These are phyloP conservation scores for Aspergillus coremiiformis DNA, from an alignment of 495 filamentous ascomycete species.

Conservation along the genomic window DNA sequence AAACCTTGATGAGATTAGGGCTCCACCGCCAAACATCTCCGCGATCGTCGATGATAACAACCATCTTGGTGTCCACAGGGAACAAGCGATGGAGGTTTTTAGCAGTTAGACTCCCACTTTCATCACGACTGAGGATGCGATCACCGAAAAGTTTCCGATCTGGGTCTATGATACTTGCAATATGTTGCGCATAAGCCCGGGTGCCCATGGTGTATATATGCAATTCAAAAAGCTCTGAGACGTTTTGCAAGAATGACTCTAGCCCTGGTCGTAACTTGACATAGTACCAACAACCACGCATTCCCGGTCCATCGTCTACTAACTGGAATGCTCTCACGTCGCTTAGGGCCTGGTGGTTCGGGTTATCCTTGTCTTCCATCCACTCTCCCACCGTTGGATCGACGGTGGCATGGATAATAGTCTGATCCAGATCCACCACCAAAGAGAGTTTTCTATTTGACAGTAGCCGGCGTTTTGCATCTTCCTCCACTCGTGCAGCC, in stretches of 20 bases:
- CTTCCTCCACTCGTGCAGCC: conserved; percentile 73
- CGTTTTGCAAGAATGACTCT: conserved; percentile 68
- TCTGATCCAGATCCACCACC: conserved; percentile 96
- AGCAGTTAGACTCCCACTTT: conserved; percentile 83
- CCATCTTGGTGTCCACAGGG: conserved; percentile 97
- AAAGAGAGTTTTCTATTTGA: conserved; percentile 74
- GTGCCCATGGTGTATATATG: conserved; percentile 99
- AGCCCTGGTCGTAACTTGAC: conserved; percentile 96
- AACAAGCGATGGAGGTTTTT: conserved; percentile 91
- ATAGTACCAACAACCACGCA: conserved; percentile 83
- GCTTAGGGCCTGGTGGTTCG: conserved; percentile 85
- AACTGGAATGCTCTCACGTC: conserved; percentile 84
- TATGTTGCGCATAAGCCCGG: conserved; percentile 82
- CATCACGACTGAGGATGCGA: conserved; percentile 89
- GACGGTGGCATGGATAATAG: conserved; percentile 96
- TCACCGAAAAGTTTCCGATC: conserved; percentile 85
- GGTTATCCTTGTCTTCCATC: conserved; percentile 79
- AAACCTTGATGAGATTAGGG: conserved; percentile 88
- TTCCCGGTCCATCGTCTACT: conserved; percentile 69
- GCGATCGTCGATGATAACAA: conserved; percentile 95
- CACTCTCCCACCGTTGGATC: conserved; percentile 95
- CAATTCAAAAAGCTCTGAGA: conserved; percentile 80
- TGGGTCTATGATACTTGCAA: conserved; percentile 90
- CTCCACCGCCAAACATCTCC: conserved; percentile 98
- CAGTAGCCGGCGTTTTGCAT: conserved; percentile 76